Base-by-base conservation (phyloP, 805 yeast species). In the Ogataea pilisensis region DNA sequence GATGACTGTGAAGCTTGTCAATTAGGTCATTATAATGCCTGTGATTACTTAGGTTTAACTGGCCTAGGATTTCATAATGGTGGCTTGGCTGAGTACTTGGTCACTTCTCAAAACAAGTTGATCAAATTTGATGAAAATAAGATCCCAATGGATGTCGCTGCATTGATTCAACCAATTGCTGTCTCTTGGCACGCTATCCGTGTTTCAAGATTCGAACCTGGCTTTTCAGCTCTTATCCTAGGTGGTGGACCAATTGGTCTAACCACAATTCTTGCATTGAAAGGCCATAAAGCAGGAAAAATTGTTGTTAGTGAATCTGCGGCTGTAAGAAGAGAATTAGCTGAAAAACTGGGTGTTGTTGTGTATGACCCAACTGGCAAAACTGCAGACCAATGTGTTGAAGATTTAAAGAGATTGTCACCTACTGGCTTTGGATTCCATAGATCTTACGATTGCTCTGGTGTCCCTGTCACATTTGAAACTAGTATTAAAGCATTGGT, bases 301-400 rank as follows among this genome's bases (percentile, higher is more conserved):
- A 68, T 78, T 58, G 79, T 79, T n/a, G 76, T 78, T 36, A 65
- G 76, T 20, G 84, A 76, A 49, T 84, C 82, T 24, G 80, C 81
- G 7, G 58, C 61, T 20, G 66, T 75, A n/a, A 76, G 85, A 59
- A 73, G 83, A 56, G 72, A 76, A 38, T 74, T 76, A 30, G 81
- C 85, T 4, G 70, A 66, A 30, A 58, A 60, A 38, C 55, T 76
- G 25, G 73, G 75, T 22, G 80, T 72, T 6, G 63, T 57, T 31
- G 56, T 51, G 18, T 64, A 51, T 40, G 67, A 65, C 45, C 70
- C 69, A 7, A 45, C 63, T 5, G 61, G 59, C 3, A 56, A 53
- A 22, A 32, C 42, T 4, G 33, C 43, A 1, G 62, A 57, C 14
- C 56, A 63, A 24, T 52, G 65, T 33, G 56, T 65, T 24, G 52